Base-by-base conservation (phyloP, 164 flowering plant species). In the Magnolia officinalis region DNA sequence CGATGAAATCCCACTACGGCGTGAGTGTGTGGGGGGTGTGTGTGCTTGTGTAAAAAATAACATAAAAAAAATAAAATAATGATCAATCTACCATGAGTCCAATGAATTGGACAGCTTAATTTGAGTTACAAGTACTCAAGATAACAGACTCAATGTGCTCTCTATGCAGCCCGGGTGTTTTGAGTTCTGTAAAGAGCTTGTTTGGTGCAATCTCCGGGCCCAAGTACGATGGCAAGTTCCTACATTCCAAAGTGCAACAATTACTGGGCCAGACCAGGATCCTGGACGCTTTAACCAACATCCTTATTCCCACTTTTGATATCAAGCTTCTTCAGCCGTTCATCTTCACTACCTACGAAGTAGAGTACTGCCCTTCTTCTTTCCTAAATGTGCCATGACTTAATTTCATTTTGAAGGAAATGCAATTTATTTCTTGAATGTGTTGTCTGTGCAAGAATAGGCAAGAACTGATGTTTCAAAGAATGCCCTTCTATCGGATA, bases 401-500 rank as follows among this genome's bases (percentile, higher is more conserved):
- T 0, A 5, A 37, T 55, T 55, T 55, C 18, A 11, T 55, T 55
- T 55, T 55, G 4, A 9, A 55, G 61, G 13, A 11, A 16, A 11
- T 16, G 61, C 8, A 55, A 55, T 9, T 55, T 0, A 55, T 37
- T 37, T 37, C 45, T 55, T 55, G 61, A 55, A 55, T 55, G 18
- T 55, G 61, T 55, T 55, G 13, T 55, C 10, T 55, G 18, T 72
- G 26, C 5, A 31, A 9, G 0, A 67, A 19, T 76, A 86, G 84
- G 83, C 74, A 19, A 81, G 76, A 29, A 51, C 16, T 52, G 20
- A 77, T 19, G 67, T 50, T n/a, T 51, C 72, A 6, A 72, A 74
- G 64, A 69, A 87, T 78, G 85, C 85, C 0, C 71, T 61, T 4
- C 74, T 86, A 26, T 81, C 87, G 16, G 90, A 88, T 63, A 74